Percentiles rank a stretch among this genome's conserved stretches.
Evolutionary conservation across 805 yeast species (phyloP).

Genomic region (Cyberlindnera amylophila): DNA sequence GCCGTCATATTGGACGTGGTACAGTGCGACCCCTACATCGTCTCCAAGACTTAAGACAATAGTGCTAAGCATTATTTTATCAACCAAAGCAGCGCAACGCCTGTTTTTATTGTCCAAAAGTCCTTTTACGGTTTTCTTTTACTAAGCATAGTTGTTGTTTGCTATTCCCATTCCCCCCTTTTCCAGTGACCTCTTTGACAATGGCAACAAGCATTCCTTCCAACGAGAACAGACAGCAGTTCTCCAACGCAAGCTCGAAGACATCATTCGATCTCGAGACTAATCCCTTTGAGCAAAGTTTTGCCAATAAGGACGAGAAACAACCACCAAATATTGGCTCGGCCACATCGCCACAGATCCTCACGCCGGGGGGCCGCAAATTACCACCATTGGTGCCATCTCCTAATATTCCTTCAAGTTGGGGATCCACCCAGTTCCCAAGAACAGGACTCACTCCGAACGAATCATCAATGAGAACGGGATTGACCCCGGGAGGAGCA

Average conservation of each 20-base stretch:
- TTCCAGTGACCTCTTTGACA: too few relatives aligned
- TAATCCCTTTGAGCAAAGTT: constrained; percentile 92
- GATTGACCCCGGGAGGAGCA: constrained; percentile 64
- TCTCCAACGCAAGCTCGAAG: constrained; percentile 16
- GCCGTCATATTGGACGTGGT: too few relatives aligned
- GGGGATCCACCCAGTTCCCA: constrained; percentile 26
- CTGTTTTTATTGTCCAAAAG: too few relatives aligned
- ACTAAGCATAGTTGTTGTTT: too few relatives aligned
- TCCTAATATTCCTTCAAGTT: constrained; percentile 24
- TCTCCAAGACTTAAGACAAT: too few relatives aligned
- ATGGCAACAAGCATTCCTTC: constrained; percentile 2
- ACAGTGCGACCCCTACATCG: too few relatives aligned
- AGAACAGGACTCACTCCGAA: constrained; percentile 70
- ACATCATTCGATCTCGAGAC: constrained; percentile 76
- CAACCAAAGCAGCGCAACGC: too few relatives aligned
- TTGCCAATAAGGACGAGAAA: constrained; percentile 58
- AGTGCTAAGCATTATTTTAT: too few relatives aligned
- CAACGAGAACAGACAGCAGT: constrained; percentile 2
- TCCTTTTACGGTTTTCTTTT: too few relatives aligned
- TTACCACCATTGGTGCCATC: constrained; percentile 44
- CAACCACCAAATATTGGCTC: constrained; percentile 26
- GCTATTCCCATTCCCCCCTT: background rate
- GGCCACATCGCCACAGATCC: constrained; percentile 42
- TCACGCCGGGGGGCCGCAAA: constrained; percentile 56
- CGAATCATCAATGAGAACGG: constrained; percentile 68